Conservation (phyloP, 805 yeast genomes). For the Diddensiella caesifluorescens region DNA sequence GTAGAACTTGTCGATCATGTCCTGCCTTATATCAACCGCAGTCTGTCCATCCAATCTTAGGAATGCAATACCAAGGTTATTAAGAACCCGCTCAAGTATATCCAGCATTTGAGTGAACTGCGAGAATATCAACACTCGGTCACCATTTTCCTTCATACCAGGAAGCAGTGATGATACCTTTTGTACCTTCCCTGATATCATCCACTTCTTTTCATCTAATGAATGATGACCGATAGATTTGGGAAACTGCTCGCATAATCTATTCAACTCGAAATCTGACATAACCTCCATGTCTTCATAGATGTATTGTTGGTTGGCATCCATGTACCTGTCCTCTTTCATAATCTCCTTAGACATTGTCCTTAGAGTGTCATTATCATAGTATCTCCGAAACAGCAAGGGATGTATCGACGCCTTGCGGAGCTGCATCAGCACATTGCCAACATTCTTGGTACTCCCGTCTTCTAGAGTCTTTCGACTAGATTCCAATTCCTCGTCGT, state of each 20-base stretch:
- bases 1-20: constrained; percentile 80
- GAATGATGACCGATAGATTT: constrained; percentile 48
- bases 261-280: constrained; percentile 85
- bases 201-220: constrained; percentile 51
- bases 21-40: constrained; percentile 87
- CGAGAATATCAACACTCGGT: constrained; percentile 77
- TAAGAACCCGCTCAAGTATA: constrained; percentile 71
- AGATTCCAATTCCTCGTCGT: constrained; percentile 49
- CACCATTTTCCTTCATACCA: constrained; percentile 48
- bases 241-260: constrained; percentile 68
- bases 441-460: constrained; percentile 23
- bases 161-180: constrained; percentile 54
- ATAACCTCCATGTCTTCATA: constrained; percentile 92
- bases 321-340: constrained; percentile 70
- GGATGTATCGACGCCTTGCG: constrained; percentile 95
- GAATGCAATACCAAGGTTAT: constrained; percentile 60
- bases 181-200: constrained; percentile 70
- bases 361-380: constrained; percentile 48
- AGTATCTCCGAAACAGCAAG: constrained; percentile 64
- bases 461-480: constrained; percentile 29
- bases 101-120: constrained; percentile 90
- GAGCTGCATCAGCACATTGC: constrained; percentile 78
- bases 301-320: constrained; percentile 73
- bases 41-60: constrained; percentile 91
- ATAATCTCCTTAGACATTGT: constrained; percentile 75